Evolutionary conservation across 2,329 filamentous ascomycete species (phyloP).

Genomic region (Sporothrix luriei): DNA sequence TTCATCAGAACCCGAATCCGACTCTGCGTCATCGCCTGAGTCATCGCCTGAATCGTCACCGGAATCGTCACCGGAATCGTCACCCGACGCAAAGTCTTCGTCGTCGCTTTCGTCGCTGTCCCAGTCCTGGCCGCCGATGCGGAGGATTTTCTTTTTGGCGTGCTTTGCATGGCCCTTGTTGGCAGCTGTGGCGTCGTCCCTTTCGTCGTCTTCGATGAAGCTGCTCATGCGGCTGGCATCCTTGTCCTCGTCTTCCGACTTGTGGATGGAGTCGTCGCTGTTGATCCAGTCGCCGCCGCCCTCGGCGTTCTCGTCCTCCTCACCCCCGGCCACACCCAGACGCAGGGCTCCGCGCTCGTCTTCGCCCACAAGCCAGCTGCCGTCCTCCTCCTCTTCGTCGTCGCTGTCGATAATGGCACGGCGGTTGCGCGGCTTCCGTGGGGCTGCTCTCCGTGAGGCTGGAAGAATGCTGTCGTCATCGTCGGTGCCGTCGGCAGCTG

Average conservation of each 20-base stretch:
- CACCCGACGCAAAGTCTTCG: constrained; percentile 25
- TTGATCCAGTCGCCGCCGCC: constrained; percentile 79
- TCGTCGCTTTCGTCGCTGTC: constrained; percentile 25
- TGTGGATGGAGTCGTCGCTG: constrained; percentile 66
- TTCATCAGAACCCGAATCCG: constrained; percentile 11
- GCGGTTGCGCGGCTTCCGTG: constrained; percentile 51
- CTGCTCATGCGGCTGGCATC: constrained; percentile 58
- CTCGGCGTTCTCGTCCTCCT: constrained; percentile 64
- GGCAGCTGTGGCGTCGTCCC: constrained; percentile 36
- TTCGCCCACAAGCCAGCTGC: constrained; percentile 77
- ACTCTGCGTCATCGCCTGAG: not conserved
- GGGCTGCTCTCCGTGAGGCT: constrained; percentile 34
- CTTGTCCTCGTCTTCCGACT: constrained; percentile 58
- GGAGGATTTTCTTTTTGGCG: constrained; percentile 5
- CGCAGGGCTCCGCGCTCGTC: constrained; percentile 61
- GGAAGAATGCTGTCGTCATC: constrained; percentile 40
- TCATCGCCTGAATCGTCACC: not conserved
- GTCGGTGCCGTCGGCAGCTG: constrained; percentile 46
- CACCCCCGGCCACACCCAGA: constrained; percentile 78
- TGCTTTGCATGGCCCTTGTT: constrained; percentile 41
- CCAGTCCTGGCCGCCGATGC: not conserved
- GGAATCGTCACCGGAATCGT: constrained; percentile 34
- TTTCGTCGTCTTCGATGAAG: constrained; percentile 59
- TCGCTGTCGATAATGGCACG: constrained; percentile 68
- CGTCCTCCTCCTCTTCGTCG: constrained; percentile 62